Base-by-base conservation (phyloP, 2,329 filamentous ascomycete genomes). In the Rugonectria rugulosa region DNA sequence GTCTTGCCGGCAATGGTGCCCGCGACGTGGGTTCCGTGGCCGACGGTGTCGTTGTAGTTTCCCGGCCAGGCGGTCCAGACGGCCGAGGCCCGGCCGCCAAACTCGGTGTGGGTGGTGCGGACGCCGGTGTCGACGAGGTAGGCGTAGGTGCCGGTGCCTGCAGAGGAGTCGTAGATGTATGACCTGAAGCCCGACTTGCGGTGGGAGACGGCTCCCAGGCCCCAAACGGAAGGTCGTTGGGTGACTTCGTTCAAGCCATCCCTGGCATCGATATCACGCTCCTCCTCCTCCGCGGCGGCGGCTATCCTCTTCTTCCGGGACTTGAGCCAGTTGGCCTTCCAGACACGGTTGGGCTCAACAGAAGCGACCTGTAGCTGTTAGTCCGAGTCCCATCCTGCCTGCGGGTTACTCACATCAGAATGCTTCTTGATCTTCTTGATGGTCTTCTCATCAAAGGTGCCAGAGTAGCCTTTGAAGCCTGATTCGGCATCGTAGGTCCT, bases 401-500 rank as follows among this genome's bases (percentile, higher is more conserved):
- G n/a, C n/a, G n/a, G n/a, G n/a, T n/a, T 1, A 53, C 73, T 70
- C 65, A 79, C 78, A 38, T 77, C 74, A 2, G 74, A 71, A 56
- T 71, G 72, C 29, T 66, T 68, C 54, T 72, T 71, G 34, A 81
- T 73, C 56, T 69, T 64, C 48, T 73, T 70, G 19, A 81, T 59
- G 2, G 74, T 77, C 3, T 64, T 68, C 1, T 66, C 56, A 32
- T 75, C 74, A 43, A 81, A 77, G 17, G 71, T 62, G 29, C 77
- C 76, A 10, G 75, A 69, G 45, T 80, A 81, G n/a, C 73, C 78
- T 31, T 73, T 38, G 11, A 73, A 73, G 51, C 62, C 65, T 46
- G 68, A 69, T 20, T 60, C 61, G 29, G 69, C 68, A 3, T 67
- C 53, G 24, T 71, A 73, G 24, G 60, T 71, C 31, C 52, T 63